Evolutionary conservation across 2,329 filamentous ascomycete genomes (phyloP).

Genomic region (Xylariaceae sp.): DNA sequence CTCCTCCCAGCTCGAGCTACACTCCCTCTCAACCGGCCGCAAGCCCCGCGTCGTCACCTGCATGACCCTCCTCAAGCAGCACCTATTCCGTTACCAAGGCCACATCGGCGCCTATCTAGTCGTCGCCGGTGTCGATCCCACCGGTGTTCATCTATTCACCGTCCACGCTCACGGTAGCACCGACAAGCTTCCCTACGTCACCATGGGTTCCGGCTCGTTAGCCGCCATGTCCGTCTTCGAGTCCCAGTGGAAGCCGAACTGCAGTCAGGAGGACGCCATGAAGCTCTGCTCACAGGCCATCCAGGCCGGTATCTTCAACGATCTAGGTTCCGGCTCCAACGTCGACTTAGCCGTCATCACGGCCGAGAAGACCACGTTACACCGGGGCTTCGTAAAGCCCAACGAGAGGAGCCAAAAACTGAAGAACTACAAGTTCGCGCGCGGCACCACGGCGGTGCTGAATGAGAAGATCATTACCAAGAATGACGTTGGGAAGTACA

Average conservation of each 20-base stretch:
- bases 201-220: constrained; percentile 94
- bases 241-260: constrained; percentile 79
- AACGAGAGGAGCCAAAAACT: constrained; percentile 89
- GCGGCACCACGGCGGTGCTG: constrained; percentile 90
- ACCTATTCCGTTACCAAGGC: constrained; percentile 97
- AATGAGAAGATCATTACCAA: constrained; percentile 95
- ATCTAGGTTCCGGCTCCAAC: constrained; percentile 92
- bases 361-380: constrained; percentile 84
- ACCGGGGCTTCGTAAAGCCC: constrained; percentile 88
- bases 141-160: constrained; percentile 90
- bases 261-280: constrained; percentile 67
- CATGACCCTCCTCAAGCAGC: constrained; percentile 99
- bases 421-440: constrained; percentile 83
- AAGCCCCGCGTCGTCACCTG: constrained; percentile 96
- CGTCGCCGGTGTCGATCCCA: constrained; percentile 93
- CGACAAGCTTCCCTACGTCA: constrained; percentile 98
- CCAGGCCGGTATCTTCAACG: constrained; percentile 96
- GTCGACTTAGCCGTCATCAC: constrained; percentile 97
- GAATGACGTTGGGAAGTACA: constrained; percentile 89
- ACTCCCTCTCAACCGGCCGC: constrained; percentile 91
- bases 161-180: constrained; percentile 98
- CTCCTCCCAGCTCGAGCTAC: constrained; percentile 96
- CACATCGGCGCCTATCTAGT: constrained; percentile 98
- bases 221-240: constrained; percentile 98
- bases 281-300: constrained; percentile 70